A percentile compares a stretch with the other conserved stretches of the same genome.
phyloP scores from a whole-genome alignment of 129 eudicot genomes.

The Oenanthe sinensis region DNA sequence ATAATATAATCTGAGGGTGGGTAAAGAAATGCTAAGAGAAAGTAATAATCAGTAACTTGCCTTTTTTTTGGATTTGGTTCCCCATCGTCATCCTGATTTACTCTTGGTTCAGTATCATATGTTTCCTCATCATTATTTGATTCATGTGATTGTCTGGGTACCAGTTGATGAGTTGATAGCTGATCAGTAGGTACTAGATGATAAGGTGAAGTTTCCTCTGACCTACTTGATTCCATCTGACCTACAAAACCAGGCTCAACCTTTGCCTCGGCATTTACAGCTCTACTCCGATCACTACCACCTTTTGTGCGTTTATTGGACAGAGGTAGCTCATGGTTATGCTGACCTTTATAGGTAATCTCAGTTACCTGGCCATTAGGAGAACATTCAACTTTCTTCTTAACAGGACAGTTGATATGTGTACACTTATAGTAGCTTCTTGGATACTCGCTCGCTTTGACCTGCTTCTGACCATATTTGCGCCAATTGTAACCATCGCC shows the following conservation, averaged over 20 bases:
- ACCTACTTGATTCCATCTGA: slow-evolving; percentile 15
- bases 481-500: slow-evolving; percentile 95
- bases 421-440: slow-evolving; percentile 93
- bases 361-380: slow-evolving; percentile 73
- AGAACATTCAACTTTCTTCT: slow-evolving; percentile 84
- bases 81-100: slow-evolving; percentile 44
- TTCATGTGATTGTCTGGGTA: slow-evolving; percentile 16
- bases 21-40: background rate
- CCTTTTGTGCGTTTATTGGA: slow-evolving; percentile 46
- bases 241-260: slow-evolving; percentile 11
- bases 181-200: slow-evolving; percentile 24
- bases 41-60: slow-evolving; percentile 20
- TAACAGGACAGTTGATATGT: slow-evolving; percentile 64
- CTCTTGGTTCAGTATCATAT: slow-evolving; percentile 20
- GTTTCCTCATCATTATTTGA: slow-evolving; percentile 24
- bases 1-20: background rate
- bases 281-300: slow-evolving; percentile 28
- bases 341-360: slow-evolving; percentile 85
- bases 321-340: slow-evolving; percentile 71
- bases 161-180: slow-evolving; percentile 30
- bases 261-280: slow-evolving; percentile 15
- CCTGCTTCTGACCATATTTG: slow-evolving; percentile 93
- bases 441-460: slow-evolving; percentile 84
- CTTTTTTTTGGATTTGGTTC: slow-evolving; percentile 85
- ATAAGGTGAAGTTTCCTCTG: slow-evolving; percentile 15